A percentile compares a stretch with the other conserved stretches of the same genome.
Evolutionary conservation across 2,329 filamentous ascomycete species (phyloP).

Genomic region (Ascochyta lentis): DNA sequence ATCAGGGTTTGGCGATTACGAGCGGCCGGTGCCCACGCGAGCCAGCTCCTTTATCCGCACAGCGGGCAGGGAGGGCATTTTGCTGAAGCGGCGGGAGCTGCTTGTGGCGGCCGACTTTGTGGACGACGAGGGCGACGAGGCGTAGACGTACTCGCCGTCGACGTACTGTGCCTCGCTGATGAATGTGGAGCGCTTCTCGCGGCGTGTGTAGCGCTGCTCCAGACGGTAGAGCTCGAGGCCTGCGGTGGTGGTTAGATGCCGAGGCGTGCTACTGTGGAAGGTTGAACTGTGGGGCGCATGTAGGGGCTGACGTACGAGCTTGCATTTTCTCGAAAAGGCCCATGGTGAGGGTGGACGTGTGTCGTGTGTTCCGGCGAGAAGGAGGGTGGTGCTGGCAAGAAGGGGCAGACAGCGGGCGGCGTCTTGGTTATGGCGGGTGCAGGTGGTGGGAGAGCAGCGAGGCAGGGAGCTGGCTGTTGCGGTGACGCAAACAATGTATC

Average conservation of each 20-base stretch:
- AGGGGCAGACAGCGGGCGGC: conserved; percentile 17
- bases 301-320: conserved; percentile 42
- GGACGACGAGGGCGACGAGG: conserved; percentile 44
- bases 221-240: conserved; percentile 91
- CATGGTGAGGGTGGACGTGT: conserved; percentile 36
- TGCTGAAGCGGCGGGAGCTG: conserved; percentile 44
- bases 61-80: conserved; percentile 41
- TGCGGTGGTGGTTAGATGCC: conserved; percentile 13
- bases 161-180: conserved; percentile 89
- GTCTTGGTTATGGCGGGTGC: conserved; percentile 27
- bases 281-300: neutral
- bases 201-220: conserved; percentile 92
- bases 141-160: conserved; percentile 92
- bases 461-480: conserved; percentile 30
- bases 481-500: conserved; percentile 32
- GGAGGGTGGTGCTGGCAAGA: conserved; percentile 16
- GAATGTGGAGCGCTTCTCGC: conserved; percentile 88
- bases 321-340: conserved; percentile 51
- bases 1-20: conserved; percentile 22
- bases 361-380: conserved; percentile 16
- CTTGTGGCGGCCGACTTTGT: conserved; percentile 32
- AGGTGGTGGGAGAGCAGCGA: conserved; percentile 5
- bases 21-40: conserved; percentile 35
- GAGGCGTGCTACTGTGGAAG: neutral
- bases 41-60: conserved; percentile 43